Conservation (phyloP, 2,329 filamentous ascomycete species). For the Chaetomiaceae sp. region DNA sequence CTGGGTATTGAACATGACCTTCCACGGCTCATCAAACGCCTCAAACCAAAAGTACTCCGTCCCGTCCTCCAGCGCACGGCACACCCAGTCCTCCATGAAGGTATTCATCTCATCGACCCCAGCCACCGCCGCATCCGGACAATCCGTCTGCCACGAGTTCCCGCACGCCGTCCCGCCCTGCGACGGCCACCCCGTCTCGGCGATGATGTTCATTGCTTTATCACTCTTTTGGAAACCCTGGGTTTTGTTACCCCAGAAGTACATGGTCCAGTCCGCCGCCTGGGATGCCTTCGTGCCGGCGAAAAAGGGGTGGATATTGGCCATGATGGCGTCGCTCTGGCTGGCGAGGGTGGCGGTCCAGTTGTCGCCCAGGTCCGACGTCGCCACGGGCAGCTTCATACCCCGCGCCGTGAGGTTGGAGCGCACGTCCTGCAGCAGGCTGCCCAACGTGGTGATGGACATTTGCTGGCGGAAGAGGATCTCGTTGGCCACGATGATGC, state of each 20-base stretch:
- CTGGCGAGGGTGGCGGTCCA: constrained; percentile 69
- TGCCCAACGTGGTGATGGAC: constrained; percentile 58
- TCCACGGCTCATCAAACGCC: constrained; percentile 97
- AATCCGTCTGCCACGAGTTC: constrained; percentile 44
- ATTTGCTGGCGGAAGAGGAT: constrained; percentile 74
- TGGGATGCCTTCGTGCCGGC: constrained; percentile 65
- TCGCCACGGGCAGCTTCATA: constrained; percentile 73
- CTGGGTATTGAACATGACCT: constrained; percentile 64
- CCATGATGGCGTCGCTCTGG: constrained; percentile 84
- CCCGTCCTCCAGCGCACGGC: constrained; percentile 69
- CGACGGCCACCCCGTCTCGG: constrained; percentile 88
- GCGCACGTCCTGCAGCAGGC: constrained; percentile 63
- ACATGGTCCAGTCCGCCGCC: constrained; percentile 75
- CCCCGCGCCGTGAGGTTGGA: constrained; percentile 64
- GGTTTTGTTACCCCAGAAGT: constrained; percentile 74
- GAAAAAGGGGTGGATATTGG: constrained; percentile 96
- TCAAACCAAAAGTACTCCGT: constrained; percentile 98
- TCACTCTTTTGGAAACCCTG: constrained; percentile 60
- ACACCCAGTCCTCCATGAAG: constrained; percentile 86
- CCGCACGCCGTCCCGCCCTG: constrained; percentile 78
- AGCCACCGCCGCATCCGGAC: constrained; percentile 66
- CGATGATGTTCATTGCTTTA: constrained; percentile 68
- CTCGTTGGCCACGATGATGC: constrained; percentile 78
- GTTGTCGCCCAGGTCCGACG: constrained; percentile 82
- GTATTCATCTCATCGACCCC: constrained; percentile 75